Evolutionary conservation across 345 rosid species (phyloP).

Genomic region (Microthlaspi erraticum): DNA sequence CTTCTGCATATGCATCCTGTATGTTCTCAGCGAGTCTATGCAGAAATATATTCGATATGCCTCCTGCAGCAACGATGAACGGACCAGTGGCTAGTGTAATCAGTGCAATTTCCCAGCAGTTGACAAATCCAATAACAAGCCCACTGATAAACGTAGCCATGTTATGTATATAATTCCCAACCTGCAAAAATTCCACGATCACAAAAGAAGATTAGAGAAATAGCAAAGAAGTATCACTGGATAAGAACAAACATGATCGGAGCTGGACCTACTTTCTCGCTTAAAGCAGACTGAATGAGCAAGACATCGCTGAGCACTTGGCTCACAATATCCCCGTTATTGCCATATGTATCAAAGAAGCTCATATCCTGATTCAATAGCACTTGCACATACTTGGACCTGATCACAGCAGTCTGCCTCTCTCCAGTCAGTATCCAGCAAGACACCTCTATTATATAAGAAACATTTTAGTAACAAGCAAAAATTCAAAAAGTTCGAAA

Average conservation of each 20-base stretch:
- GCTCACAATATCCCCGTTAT: constrained; percentile 97
- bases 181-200: constrained; percentile 54
- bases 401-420: constrained; percentile 95
- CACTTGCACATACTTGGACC: constrained; percentile 89
- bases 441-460: constrained; percentile 84
- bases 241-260: constrained; percentile 29
- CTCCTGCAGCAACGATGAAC: constrained; percentile 97
- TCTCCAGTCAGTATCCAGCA: constrained; percentile 97
- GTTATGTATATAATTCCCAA: constrained; percentile 95
- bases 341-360: constrained; percentile 93
- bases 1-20: constrained; percentile 99
- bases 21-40: too few species aligned
- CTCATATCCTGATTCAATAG: constrained; percentile 97
- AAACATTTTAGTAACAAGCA: constrained; percentile 48
- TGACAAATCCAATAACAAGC: constrained; percentile 78
- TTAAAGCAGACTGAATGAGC: constrained; percentile 96
- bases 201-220: constrained; percentile 16
- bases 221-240: constrained; percentile 11
- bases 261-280: constrained; percentile 73
- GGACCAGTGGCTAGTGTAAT: constrained; percentile 94
- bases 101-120: constrained; percentile 94
- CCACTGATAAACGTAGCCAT: constrained; percentile 98
- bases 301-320: constrained; percentile 96
- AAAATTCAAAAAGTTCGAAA: not conserved
- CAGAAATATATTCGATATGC: constrained; percentile 93